Evolutionary conservation across 768 basidiomycete genomes (phyloP).

Genomic region (Amanita muscaria): DNA sequence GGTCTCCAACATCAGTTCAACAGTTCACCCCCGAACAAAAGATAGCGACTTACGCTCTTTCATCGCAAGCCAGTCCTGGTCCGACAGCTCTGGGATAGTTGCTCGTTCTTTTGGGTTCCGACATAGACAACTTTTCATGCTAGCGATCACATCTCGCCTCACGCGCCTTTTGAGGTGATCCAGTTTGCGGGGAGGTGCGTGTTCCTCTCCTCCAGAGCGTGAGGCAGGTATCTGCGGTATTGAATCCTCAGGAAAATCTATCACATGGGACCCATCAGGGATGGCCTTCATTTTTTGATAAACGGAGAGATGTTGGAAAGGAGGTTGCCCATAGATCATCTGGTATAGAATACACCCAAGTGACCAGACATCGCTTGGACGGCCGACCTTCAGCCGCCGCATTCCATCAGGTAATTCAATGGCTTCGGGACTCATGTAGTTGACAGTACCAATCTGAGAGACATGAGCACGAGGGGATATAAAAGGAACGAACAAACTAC

Average conservation of each 20-base stretch:
- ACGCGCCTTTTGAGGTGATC: slow-evolving; percentile 69
- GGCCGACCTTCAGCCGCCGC: slow-evolving; percentile 88
- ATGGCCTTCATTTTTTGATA: slow-evolving; percentile 93
- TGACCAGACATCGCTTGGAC: slow-evolving; percentile 96
- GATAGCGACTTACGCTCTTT: slow-evolving; percentile 38
- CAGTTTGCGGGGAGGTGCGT: slow-evolving; percentile 44
- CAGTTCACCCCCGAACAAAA: not conserved
- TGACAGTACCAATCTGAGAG: slow-evolving; percentile 84
- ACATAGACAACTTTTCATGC: slow-evolving; percentile 74
- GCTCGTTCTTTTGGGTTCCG: slow-evolving; percentile 77
- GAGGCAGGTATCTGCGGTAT: slow-evolving; percentile 40
- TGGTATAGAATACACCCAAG: slow-evolving; percentile 97
- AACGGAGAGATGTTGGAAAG: slow-evolving; percentile 79
- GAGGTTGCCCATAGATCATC: slow-evolving; percentile 93
- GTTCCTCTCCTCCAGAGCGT: slow-evolving; percentile 20
- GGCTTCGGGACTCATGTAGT: slow-evolving; percentile 98
- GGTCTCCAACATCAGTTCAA: not conserved
- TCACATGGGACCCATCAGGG: slow-evolving; percentile 64
- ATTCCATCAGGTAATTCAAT: slow-evolving; percentile 83
- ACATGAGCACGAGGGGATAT: slow-evolving; percentile 5
- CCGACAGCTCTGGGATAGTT: slow-evolving; percentile 80
- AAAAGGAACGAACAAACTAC: slow-evolving; percentile 27
- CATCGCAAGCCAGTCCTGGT: slow-evolving; percentile 71
- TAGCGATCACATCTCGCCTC: slow-evolving; percentile 62
- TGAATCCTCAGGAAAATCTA: slow-evolving; percentile 75